phyloP scores from a whole-genome alignment of 768 basidiomycete genomes.

The Naganishia onofrii region DNA sequence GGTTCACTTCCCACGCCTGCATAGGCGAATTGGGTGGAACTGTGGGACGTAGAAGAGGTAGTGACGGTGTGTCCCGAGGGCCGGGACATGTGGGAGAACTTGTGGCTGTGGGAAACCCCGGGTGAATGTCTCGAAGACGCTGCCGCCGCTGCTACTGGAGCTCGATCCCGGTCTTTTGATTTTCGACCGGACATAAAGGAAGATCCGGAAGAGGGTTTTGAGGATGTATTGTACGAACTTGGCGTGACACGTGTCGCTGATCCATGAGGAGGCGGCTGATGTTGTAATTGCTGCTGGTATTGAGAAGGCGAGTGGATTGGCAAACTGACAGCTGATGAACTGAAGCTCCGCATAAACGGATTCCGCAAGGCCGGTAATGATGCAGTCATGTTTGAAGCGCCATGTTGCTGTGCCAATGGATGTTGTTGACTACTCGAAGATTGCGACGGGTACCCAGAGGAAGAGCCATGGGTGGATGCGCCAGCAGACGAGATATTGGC shows the following conservation, averaged over 20 bases:
- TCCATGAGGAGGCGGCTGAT: not conserved
- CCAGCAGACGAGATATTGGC: conserved; percentile 19
- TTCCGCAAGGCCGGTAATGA: conserved; percentile 30
- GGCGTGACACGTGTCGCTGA: conserved; percentile 19
- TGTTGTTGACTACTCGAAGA: conserved; percentile 8
- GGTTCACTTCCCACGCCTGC: not conserved
- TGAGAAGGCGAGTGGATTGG: conserved; percentile 2
- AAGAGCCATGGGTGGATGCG: conserved; percentile 14
- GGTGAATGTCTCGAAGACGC: conserved; percentile 7
- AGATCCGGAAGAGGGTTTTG: conserved; percentile 17
- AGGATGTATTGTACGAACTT: conserved; percentile 20
- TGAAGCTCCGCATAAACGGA: conserved; percentile 28
- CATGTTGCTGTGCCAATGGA: conserved; percentile 19
- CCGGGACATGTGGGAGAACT: conserved; percentile 17
- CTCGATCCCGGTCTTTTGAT: conserved; percentile 19
- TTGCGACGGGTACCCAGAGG: conserved; percentile 14
- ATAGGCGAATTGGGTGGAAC: conserved; percentile 23
- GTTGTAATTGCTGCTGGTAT: not conserved
- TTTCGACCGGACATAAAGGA: conserved; percentile 18
- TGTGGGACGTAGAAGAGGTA: conserved; percentile 15
- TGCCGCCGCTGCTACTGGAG: not conserved
- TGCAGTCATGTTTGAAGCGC: conserved; percentile 3
- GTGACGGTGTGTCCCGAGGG: conserved; percentile 18
- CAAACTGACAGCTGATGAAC: conserved; percentile 27
- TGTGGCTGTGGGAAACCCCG: conserved; percentile 8